Base-by-base conservation (phyloP, 441 rosid species). In the Mallotus repandus region DNA sequence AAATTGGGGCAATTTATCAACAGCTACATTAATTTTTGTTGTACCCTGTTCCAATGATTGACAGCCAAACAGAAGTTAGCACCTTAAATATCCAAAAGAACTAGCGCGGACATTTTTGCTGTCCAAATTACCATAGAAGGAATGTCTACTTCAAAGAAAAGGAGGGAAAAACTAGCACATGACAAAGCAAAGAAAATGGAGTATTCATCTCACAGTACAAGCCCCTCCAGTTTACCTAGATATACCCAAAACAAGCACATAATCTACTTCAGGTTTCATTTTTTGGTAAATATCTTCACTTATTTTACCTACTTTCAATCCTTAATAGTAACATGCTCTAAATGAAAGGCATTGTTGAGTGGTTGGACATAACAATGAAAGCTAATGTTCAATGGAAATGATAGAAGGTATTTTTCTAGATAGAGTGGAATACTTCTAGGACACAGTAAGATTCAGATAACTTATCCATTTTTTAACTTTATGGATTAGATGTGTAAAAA, bases 1-100 rank as follows among this genome's bases (percentile, higher is more conserved):
- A 79, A 95, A 95, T 58, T 87, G 89, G 53, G 97, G 95, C 81
- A 95, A 68, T 67, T 79, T 89, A 79, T 89, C 87, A 48, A 85
- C 88, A 52, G 97, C 99, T 76, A 95, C 69, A 84, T 95, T 95
- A 75, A 95, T 86, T 81, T 95, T 95, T 59, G 99, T 92, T 68
- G 97, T 84, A 82, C 80, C 98, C 99, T 95, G 87, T 86, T 76
- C 75, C 66, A 71, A 59, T 52, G 14, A 25, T n/a, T 16, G 18
- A 19, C 38, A 18, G 22, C 60, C n/a, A 41, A 7, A 54, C 53
- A 55, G 12, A 61, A 22, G 16, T 15, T 52, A 45, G 61, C 11
- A 57, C 3, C 9, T 32, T 25, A 7, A 29, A 21, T 35, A 21
- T 35, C 13, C 38, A 21, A 18, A 58, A 48, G 12, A 58, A 9